Evolutionary conservation across 2,329 filamentous ascomycete genomes (phyloP).

Genomic region (Cladosporium sp.): DNA sequence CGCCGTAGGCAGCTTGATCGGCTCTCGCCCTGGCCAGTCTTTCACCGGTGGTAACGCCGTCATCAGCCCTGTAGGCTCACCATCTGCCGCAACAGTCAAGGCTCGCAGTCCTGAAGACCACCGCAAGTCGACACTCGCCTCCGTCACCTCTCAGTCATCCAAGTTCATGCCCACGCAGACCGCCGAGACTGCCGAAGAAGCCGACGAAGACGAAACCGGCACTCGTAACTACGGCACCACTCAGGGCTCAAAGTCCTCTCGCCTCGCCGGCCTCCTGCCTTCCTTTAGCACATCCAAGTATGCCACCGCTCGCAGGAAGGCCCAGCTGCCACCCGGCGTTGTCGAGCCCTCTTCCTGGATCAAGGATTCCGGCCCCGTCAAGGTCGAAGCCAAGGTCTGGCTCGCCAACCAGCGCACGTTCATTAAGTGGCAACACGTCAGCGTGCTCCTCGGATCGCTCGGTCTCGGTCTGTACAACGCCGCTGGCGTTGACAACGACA

Average conservation of each 20-base stretch:
- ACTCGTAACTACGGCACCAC: slow-evolving; percentile 40
- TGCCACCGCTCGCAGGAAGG: slow-evolving; percentile 49
- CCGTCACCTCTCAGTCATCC: slow-evolving; percentile 13
- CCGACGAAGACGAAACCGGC: slow-evolving; percentile 49
- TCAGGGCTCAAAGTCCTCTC: slow-evolving; percentile 21
- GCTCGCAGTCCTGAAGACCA: slow-evolving; percentile 16
- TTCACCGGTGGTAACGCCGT: slow-evolving; percentile 49
- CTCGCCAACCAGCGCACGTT: slow-evolving; percentile 97
- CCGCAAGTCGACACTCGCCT: slow-evolving; percentile 16
- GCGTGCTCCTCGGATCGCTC: slow-evolving; percentile 77
- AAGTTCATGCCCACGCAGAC: slow-evolving; percentile 22
- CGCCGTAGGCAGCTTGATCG: slow-evolving; percentile 80
- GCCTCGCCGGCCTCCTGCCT: slow-evolving; percentile 70
- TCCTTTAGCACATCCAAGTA: slow-evolving; percentile 79
- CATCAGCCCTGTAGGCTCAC: slow-evolving; percentile 65
- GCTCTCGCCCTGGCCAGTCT: slow-evolving; percentile 45
- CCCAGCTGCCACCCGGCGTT: slow-evolving; percentile 77
- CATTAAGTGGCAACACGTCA: slow-evolving; percentile 97
- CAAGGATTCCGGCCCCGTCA: slow-evolving; percentile 87
- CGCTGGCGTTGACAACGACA: slow-evolving; percentile 66
- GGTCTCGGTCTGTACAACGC: slow-evolving; percentile 86
- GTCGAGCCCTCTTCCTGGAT: slow-evolving; percentile 80
- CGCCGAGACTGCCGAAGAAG: slow-evolving; percentile 39
- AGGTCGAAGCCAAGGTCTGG: slow-evolving; percentile 97
- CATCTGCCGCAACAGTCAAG: slow-evolving; percentile 52